Percentiles rank a stretch among this genome's conserved stretches.
These are phyloP conservation scores for Solanum habrochaites DNA, from an alignment of 257 asterid genomes.

Conservation along the genomic window DNA sequence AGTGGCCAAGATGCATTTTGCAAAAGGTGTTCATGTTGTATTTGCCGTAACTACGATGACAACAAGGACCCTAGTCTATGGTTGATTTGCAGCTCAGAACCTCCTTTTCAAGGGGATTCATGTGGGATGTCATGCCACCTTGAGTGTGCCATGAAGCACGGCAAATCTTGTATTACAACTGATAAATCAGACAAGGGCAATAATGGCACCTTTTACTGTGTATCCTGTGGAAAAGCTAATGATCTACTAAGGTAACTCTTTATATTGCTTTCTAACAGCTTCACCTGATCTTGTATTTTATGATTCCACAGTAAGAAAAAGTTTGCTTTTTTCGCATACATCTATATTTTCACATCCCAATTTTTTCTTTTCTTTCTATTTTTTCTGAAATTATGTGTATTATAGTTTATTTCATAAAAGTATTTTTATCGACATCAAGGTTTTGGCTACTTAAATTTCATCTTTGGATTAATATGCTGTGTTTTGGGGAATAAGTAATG, in stretches of 20 bases:
- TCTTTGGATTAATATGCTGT: background rate
- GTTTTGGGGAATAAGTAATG: background rate
- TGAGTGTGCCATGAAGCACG: slow-evolving; percentile 73
- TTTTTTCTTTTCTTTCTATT: background rate
- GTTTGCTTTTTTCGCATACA: background rate
- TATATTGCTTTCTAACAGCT: background rate
- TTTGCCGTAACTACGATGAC: slow-evolving; percentile 70
- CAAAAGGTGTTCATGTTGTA: slow-evolving; percentile 96
- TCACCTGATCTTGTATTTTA: background rate
- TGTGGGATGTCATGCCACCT: slow-evolving; percentile 98
- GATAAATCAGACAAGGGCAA: slow-evolving; percentile 45
- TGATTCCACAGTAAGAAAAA: background rate
- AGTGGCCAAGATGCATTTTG: slow-evolving; percentile 41
- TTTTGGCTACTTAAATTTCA: background rate
- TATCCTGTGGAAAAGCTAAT: slow-evolving; percentile 77
- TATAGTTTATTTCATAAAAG: background rate
- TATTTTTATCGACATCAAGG: background rate
- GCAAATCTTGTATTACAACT: slow-evolving; percentile 51
- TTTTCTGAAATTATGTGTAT: background rate
- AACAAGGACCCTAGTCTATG: slow-evolving; percentile 95
- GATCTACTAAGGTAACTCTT: slow-evolving; percentile 64
- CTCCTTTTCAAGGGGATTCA: slow-evolving; percentile 59
- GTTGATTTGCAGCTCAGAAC: slow-evolving; percentile 80
- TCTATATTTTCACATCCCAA: background rate
- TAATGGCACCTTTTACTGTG: slow-evolving; percentile 78